These are phyloP conservation scores for Alternaria incomplexa DNA, from an alignment of 2,329 filamentous ascomycete species.

Conservation along the genomic window DNA sequence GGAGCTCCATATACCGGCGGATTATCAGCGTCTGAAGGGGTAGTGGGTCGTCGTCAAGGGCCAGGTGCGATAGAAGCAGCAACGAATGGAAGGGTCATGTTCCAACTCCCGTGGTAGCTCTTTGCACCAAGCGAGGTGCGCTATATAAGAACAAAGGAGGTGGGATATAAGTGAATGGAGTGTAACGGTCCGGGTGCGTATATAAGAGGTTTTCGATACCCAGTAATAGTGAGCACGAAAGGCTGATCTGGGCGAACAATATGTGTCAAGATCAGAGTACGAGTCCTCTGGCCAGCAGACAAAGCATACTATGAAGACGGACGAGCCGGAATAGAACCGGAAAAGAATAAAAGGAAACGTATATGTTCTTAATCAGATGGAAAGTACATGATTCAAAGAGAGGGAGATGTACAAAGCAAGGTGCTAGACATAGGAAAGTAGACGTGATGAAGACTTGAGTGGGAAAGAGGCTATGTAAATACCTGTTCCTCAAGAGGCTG, in stretches of 20 bases:
- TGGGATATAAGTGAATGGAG: not conserved
- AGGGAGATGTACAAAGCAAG: not conserved
- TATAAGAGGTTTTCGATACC: not conserved
- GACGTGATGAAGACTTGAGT: not conserved
- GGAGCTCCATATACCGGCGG: too few relatives aligned
- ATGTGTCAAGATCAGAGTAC: not conserved
- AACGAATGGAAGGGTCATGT: not conserved
- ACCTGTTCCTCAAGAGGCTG: not conserved
- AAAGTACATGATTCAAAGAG: not conserved
- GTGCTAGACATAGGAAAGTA: not conserved
- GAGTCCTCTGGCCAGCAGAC: not conserved
- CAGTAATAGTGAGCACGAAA: not conserved
- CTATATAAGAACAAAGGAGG: not conserved
- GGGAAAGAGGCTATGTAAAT: not conserved
- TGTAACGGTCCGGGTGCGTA: not conserved
- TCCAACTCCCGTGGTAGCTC: not conserved
- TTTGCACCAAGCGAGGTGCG: not conserved
- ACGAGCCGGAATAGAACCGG: not conserved
- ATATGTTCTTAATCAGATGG: not conserved
- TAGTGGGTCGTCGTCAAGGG: too few relatives aligned
- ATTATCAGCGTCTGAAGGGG: too few relatives aligned
- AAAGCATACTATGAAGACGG: not conserved
- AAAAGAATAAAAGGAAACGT: not conserved
- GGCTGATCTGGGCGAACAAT: not conserved
- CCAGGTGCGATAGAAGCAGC: too few relatives aligned